These are phyloP conservation scores for Tanacetum coccineum DNA, from an alignment of 129 eudicot genomes.

Conservation along the genomic window DNA sequence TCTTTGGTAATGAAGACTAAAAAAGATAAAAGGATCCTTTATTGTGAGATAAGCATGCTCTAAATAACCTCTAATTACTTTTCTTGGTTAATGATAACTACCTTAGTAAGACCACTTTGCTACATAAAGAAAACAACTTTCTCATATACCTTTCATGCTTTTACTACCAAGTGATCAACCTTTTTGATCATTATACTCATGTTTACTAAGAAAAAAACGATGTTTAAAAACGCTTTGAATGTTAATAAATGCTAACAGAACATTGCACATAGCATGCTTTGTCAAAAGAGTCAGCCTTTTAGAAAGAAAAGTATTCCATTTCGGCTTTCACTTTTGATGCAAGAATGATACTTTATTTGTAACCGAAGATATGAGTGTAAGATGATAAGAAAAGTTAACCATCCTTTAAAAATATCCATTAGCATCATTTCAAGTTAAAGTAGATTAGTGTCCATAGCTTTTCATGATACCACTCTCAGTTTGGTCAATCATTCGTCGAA, in stretches of 20 bases:
- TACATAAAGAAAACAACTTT: slow-evolving; percentile 18
- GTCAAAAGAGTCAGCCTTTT: slow-evolving; percentile 9
- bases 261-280: background rate
- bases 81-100: slow-evolving; percentile 25
- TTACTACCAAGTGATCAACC: background rate
- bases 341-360: background rate
- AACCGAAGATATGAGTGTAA: background rate
- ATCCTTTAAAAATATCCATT: background rate
- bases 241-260: background rate
- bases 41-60: slow-evolving; percentile 24
- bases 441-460: background rate
- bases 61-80: slow-evolving; percentile 27
- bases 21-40: slow-evolving; percentile 26
- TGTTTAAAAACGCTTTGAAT: background rate
- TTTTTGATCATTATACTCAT: background rate
- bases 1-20: slow-evolving; percentile 14
- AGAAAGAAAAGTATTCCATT: background rate
- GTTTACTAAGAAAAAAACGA: background rate
- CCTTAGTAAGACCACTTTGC: slow-evolving; percentile 24
- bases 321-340: background rate
- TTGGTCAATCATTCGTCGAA: background rate
- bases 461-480: too few species aligned
- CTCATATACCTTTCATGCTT: background rate
- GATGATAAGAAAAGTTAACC: slow-evolving; percentile 2
- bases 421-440: background rate